Evolutionary conservation across 768 basidiomycete species (phyloP).

Genomic region (Lepiota subincarnata): DNA sequence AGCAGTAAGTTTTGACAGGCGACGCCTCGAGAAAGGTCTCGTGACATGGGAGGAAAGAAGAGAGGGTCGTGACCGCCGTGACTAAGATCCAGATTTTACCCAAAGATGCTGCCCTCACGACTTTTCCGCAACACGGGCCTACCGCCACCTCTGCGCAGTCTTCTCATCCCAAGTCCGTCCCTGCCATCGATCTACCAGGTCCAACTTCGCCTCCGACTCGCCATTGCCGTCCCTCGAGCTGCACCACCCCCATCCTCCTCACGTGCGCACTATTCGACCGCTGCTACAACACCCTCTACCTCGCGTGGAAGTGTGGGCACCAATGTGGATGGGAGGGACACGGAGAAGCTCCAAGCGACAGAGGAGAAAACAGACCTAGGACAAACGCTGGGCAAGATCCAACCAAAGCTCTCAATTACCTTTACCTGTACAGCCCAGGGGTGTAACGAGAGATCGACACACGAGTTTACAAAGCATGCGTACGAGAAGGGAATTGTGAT

Average conservation of each 20-base stretch:
- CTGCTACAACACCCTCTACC: not conserved
- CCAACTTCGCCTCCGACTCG: constrained; percentile 32
- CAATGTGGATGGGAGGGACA: not conserved
- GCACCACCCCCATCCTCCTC: constrained; percentile 11
- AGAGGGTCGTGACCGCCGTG: too few species aligned
- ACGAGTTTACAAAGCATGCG: constrained; percentile 79
- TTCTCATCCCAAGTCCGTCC: constrained; percentile 31
- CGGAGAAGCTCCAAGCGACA: not conserved
- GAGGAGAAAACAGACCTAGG: not conserved
- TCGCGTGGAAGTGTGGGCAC: not conserved
- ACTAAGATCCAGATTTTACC: too few species aligned
- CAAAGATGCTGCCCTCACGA: constrained; percentile 43
- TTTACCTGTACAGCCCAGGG: constrained; percentile 81
- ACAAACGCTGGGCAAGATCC: constrained; percentile 18
- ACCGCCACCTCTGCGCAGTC: constrained; percentile 39
- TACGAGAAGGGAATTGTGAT: constrained; percentile 90
- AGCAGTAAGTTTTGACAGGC: too few species aligned
- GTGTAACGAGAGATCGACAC: constrained; percentile 77
- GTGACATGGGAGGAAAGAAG: too few species aligned
- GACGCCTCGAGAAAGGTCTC: too few species aligned
- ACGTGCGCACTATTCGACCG: constrained; percentile 11
- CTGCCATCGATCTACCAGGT: constrained; percentile 29
- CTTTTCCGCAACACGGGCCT: constrained; percentile 42
- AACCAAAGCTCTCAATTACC: constrained; percentile 68
- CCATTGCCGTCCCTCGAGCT: constrained; percentile 14